phyloP scores from a whole-genome alignment of 139 green algal genomes.

The Eudorina sp. region DNA sequence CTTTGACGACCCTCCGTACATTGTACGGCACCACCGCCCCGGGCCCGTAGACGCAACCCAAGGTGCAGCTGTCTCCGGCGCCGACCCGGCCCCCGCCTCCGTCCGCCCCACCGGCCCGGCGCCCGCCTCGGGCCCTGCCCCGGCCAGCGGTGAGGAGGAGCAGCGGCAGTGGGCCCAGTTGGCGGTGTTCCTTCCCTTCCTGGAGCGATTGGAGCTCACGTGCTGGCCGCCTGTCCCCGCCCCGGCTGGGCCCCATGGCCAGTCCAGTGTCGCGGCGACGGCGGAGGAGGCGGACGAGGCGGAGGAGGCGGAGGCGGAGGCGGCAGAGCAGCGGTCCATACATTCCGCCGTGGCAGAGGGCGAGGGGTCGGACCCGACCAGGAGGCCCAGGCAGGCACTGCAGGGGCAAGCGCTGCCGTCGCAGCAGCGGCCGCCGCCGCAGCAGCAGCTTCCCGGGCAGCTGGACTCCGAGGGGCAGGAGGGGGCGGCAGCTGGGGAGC shows the following conservation, averaged over 20 bases:
- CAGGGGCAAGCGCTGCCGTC: not conserved
- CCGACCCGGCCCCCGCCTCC: not conserved
- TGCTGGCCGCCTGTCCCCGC: not conserved
- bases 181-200: not conserved
- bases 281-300: not conserved
- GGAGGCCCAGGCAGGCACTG: not conserved
- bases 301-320: not conserved
- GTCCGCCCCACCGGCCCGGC: no score
- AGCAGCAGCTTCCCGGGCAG: not conserved
- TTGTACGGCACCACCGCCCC: not conserved
- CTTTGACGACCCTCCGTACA: not conserved
- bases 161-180: not conserved
- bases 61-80: not conserved
- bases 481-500: no score
- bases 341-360: not conserved
- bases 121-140: no score
- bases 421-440: not conserved
- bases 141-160: not conserved
- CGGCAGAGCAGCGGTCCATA: not conserved
- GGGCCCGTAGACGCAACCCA: not conserved
- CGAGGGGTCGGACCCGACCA: not conserved
- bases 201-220: constrained; percentile 18
- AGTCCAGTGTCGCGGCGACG: no score
- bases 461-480: not conserved
- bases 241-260: no score